Percentiles rank a stretch among this genome's conserved stretches.
phyloP scores from a whole-genome alignment of 768 basidiomycete genomes.

The Calocybe indica region DNA sequence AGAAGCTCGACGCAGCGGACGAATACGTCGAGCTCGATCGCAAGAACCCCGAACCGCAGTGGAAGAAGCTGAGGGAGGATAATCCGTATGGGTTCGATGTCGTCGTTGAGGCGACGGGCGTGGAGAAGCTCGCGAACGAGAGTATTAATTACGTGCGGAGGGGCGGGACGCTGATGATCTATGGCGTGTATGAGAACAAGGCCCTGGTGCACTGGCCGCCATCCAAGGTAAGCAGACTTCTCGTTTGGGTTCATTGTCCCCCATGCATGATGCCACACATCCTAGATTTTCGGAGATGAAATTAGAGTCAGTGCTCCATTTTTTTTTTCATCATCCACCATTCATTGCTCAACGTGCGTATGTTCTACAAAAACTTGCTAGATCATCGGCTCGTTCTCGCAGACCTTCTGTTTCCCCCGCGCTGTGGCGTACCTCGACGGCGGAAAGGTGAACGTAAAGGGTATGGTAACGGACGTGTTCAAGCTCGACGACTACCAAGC shows the following conservation, averaged over 20 bases:
- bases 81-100: conserved; percentile 89
- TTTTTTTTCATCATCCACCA: neutral
- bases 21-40: conserved; percentile 85
- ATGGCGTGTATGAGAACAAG: conserved; percentile 87
- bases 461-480: conserved; percentile 65
- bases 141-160: conserved; percentile 86
- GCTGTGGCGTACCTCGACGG: conserved; percentile 86
- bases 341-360: neutral
- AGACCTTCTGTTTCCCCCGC: conserved; percentile 85
- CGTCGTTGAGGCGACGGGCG: conserved; percentile 63
- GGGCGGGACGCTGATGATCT: conserved; percentile 82
- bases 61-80: conserved; percentile 72
- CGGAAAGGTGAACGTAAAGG: conserved; percentile 76
- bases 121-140: conserved; percentile 82
- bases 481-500: conserved; percentile 64
- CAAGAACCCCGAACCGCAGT: conserved; percentile 67
- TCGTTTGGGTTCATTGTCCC: too few relatives aligned
- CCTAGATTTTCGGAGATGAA: conserved; percentile 66
- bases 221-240: conserved; percentile 34
- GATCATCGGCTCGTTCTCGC: conserved; percentile 91
- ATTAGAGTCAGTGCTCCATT: conserved; percentile 26
- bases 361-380: conserved; percentile 14
- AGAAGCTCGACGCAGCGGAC: conserved; percentile 71
- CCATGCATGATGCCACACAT: neutral
- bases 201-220: conserved; percentile 85